Conservation (phyloP, 106 monocot species). For the Phalaenopsis equestris region DNA sequence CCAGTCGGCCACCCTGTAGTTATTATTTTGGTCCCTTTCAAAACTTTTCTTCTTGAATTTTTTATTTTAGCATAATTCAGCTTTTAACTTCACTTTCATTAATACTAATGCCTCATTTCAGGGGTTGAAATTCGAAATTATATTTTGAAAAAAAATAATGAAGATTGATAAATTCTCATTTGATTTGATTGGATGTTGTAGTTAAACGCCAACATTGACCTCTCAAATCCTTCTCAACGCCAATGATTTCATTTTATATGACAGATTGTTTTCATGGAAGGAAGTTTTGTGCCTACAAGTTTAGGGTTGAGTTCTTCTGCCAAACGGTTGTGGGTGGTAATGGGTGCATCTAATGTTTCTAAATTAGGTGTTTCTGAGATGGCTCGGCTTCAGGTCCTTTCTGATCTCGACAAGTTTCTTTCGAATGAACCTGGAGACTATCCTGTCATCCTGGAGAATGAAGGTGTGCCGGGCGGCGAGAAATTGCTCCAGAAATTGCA, state of each 20-base stretch:
- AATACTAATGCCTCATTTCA: too few relatives aligned
- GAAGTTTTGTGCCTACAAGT: constrained; percentile 69
- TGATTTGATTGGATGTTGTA: too few relatives aligned
- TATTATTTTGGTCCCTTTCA: too few relatives aligned
- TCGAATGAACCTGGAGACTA: constrained; percentile 8
- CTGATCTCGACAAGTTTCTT: constrained; percentile 15
- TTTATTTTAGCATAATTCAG: too few relatives aligned
- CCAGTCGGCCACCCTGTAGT: too few relatives aligned
- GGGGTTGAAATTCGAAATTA: not conserved
- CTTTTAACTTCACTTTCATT: too few relatives aligned
- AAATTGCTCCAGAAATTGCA: constrained; percentile 56
- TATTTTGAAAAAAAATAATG: not conserved
- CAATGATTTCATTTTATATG: not conserved
- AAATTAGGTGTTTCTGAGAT: constrained; percentile 8
- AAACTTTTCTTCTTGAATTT: too few relatives aligned
- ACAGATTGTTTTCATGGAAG: constrained; percentile 54
- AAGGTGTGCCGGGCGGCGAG: constrained; percentile 47
- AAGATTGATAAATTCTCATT: not conserved
- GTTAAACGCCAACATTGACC: too few relatives aligned
- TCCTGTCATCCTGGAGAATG: constrained; percentile 34
- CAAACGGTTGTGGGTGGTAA: constrained; percentile 55
- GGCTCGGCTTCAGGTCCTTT: constrained; percentile 37
- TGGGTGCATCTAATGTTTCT: constrained; percentile 71
- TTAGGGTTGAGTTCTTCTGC: constrained; percentile 30
- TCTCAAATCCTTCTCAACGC: too few relatives aligned